A percentile compares a stretch with the other conserved stretches of the same genome.
Evolutionary conservation across 75 land plant genomes (phyloP).

Genomic region (Gnetum montanum): DNA sequence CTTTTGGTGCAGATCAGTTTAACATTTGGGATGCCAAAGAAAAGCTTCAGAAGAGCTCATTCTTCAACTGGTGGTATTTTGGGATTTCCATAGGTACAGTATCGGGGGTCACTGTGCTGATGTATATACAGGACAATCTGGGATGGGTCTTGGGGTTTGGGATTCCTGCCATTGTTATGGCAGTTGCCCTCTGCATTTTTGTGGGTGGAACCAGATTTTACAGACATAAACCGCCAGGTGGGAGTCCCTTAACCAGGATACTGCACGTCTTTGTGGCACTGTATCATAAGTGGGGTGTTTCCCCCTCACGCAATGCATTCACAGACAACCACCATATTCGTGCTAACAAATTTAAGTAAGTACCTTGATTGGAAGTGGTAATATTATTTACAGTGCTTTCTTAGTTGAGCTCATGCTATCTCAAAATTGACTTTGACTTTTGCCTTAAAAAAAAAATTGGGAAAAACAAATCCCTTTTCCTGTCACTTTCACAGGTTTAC

Average conservation of each 20-base stretch:
- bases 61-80: constrained; percentile 79
- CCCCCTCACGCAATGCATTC: background rate
- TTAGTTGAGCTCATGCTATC: background rate
- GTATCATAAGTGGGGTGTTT: constrained; percentile 3
- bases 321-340: constrained; percentile 13
- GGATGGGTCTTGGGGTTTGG: constrained; percentile 67
- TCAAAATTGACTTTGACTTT: background rate
- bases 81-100: constrained; percentile 25
- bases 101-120: constrained; percentile 16
- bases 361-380: background rate
- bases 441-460: background rate
- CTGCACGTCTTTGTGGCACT: constrained; percentile 27
- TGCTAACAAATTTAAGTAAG: constrained; percentile 21
- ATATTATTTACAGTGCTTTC: background rate
- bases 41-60: constrained; percentile 35
- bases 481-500: too few relatives aligned
- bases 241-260: constrained; percentile 24
- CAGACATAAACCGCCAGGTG: constrained; percentile 12
- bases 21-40: constrained; percentile 27
- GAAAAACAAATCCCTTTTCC: background rate
- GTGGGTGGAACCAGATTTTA: constrained; percentile 35
- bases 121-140: constrained; percentile 50
- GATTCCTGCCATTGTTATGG: constrained; percentile 26
- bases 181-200: constrained; percentile 26
- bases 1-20: constrained; percentile 86